Evolutionary conservation across 106 monocot genomes (phyloP), one percentile per base, ranked within the genome.

Genomic region (Alisma plantagoaquatica): DNA sequence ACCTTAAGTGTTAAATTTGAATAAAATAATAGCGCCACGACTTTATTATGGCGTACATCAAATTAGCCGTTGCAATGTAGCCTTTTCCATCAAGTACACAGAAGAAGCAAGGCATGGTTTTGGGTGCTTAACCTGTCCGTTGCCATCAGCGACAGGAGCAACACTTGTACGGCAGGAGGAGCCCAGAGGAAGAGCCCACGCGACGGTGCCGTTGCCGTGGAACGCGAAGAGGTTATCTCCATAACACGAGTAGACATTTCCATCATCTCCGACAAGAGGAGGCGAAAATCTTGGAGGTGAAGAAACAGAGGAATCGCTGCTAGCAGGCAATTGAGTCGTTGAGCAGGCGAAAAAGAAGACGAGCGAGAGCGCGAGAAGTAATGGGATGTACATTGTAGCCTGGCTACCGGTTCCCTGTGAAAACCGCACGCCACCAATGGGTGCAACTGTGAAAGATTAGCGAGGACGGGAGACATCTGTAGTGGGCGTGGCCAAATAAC

Each of bases 231-330:
- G 56, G 43, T 67, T 72, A 35, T 56, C 75, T 57, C 66, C 76
- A 7, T 73, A 87, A 63, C 93, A 94, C 25, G 82, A 57, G 46
- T 67, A 62, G 43, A 94, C 31, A 24, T 43, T 87, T 31, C 93
- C 87, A 32, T 82, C 92, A 60, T 79, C 86, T 57, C 81, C 81
- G 43, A 62, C 23, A 20, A 51, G 64, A 4, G 76, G 59, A 29
- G 45, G 61, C 50, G 69, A 75, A 23, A 71, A 48, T 68, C 55
- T 67, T 61, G 70, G 48, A 12, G 53, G 29, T 53, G 28, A n/a
- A n/a, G n/a, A n/a, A n/a, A n/a, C n/a, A n/a, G n/a, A n/a, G n/a
- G n/a, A n/a, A n/a, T n/a, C n/a, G n/a, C n/a, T n/a, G n/a, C n/a
- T n/a, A n/a, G n/a, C n/a, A n/a, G n/a, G n/a, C n/a, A n/a, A n/a